phyloP scores from a whole-genome alignment of 768 basidiomycete genomes.

The Lactifluus piperatus region DNA sequence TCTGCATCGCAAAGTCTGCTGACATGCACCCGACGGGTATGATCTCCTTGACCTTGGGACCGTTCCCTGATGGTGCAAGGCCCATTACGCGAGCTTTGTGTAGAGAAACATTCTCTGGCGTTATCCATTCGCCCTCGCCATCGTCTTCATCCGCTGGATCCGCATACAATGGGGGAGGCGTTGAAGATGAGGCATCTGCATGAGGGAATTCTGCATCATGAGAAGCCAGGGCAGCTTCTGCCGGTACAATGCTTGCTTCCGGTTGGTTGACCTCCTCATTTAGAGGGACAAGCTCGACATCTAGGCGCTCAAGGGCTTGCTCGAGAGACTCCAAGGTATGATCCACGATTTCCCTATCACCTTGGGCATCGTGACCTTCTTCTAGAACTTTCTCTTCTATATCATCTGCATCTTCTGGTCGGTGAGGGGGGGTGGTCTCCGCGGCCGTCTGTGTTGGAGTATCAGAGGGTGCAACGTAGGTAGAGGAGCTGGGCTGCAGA shows the following conservation, averaged over 20 bases:
- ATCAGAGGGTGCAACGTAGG: background rate
- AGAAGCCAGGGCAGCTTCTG: background rate
- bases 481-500: slow-evolving; percentile 1
- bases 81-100: slow-evolving; percentile 87
- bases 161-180: slow-evolving; percentile 43
- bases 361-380: background rate
- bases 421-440: background rate
- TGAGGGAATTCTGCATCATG: slow-evolving; percentile 14
- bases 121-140: slow-evolving; percentile 95
- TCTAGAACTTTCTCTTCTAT: background rate
- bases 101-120: slow-evolving; percentile 71
- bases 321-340: background rate
- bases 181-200: slow-evolving; percentile 17
- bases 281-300: slow-evolving; percentile 9
- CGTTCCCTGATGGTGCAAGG: slow-evolving; percentile 54
- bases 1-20: slow-evolving; percentile 98
- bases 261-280: background rate
- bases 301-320: background rate
- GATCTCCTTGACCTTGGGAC: slow-evolving; percentile 29
- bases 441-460: background rate
- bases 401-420: background rate
- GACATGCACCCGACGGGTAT: slow-evolving; percentile 90
- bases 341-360: slow-evolving; percentile 17
- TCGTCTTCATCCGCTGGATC: slow-evolving; percentile 75
- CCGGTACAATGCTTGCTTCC: background rate